phyloP scores from a whole-genome alignment of 2,329 filamentous ascomycete genomes.

The Alternaria dauci region DNA sequence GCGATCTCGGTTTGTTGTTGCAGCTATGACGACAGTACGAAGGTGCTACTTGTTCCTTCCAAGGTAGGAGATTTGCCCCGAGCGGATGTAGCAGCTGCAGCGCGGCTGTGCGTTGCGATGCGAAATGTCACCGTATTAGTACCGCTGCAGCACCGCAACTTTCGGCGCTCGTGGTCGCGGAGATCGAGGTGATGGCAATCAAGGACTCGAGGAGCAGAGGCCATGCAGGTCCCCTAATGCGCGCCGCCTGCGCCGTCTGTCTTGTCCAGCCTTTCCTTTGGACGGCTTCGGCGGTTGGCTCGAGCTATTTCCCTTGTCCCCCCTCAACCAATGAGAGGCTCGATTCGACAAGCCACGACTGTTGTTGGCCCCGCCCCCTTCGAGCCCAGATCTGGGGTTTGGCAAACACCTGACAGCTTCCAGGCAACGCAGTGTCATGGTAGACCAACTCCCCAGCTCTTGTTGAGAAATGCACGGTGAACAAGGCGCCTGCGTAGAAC shows the following conservation, averaged over 20 bases:
- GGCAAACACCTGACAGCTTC: constrained; percentile 11
- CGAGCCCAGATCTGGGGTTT: constrained; percentile 23
- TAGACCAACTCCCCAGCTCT: background rate
- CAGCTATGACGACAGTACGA: background rate
- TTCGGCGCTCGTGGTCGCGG: background rate
- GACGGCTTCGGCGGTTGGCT: constrained; percentile 20
- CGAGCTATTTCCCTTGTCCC: constrained; percentile 19
- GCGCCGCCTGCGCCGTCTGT: constrained; percentile 1
- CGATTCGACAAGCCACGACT: constrained; percentile 16
- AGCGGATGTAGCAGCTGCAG: background rate
- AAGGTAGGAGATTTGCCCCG: background rate
- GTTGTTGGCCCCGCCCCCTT: constrained; percentile 15
- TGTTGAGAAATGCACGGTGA: background rate
- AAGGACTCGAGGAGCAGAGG: constrained; percentile 19
- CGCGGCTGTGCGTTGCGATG: constrained; percentile 1
- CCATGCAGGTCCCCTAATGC: constrained; percentile 7
- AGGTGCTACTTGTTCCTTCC: background rate
- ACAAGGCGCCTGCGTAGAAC: background rate
- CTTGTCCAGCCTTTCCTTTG: constrained; percentile 13
- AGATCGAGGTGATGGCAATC: constrained; percentile 3
- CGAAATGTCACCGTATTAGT: constrained; percentile 3
- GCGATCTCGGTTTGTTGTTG: background rate
- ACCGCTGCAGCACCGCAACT: background rate
- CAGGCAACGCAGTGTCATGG: constrained; percentile 8
- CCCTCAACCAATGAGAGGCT: constrained; percentile 14